Evolutionary conservation across 495 filamentous ascomycete genomes (phyloP).

Genomic region (Hypoxylon lienhwacheense): DNA sequence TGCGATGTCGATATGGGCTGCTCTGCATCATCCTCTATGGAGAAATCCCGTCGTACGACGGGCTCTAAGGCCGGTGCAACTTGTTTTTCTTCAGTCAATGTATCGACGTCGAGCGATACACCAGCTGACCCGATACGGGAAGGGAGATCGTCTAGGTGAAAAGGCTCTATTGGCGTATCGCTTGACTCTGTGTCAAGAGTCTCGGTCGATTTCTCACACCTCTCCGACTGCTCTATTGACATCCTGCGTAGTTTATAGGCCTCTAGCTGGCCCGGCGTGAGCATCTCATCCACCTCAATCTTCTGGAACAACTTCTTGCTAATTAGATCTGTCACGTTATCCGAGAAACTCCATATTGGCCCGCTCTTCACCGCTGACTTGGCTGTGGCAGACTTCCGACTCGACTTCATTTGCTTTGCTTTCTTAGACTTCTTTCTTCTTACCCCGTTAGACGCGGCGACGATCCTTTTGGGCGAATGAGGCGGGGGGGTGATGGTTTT

Average conservation of each 20-base stretch:
- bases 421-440: conserved; percentile 46
- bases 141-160: conserved; percentile 42
- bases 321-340: conserved; percentile 53
- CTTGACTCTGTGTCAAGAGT: conserved; percentile 35
- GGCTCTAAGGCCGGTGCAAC: conserved; percentile 3
- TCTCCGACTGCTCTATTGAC: conserved; percentile 32
- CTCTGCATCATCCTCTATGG: conserved; percentile 16
- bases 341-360: conserved; percentile 50
- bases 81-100: conserved; percentile 20
- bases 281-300: conserved; percentile 57
- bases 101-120: conserved; percentile 15
- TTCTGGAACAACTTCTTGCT: conserved; percentile 48
- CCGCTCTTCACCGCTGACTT: conserved; percentile 39
- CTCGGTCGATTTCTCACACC: conserved; percentile 26
- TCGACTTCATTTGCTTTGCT: conserved; percentile 34
- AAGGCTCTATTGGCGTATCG: conserved; percentile 43
- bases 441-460: conserved; percentile 13
- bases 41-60: conserved; percentile 20
- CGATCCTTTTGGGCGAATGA: conserved; percentile 13
- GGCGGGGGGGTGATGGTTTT: conserved; percentile 8
- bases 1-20: neutral
- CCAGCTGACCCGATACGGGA: conserved; percentile 34
- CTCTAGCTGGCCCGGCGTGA: conserved; percentile 48
- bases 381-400: conserved; percentile 30
- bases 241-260: conserved; percentile 40